Evolutionary conservation across 257 asterid genomes (phyloP).

Genomic region (Salvia hispanica): DNA sequence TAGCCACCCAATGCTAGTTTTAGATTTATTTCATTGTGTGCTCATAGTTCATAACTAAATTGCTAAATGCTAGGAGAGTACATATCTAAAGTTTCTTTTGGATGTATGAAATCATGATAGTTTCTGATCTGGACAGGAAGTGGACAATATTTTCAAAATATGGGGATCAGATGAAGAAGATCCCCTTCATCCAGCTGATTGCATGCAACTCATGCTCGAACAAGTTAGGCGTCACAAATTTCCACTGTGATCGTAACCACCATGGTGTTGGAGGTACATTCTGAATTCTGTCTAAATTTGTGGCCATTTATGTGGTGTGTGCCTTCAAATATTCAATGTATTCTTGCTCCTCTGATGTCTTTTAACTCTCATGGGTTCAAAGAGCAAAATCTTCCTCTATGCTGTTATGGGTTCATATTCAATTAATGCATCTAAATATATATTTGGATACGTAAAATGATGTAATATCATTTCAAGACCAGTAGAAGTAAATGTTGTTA

Average conservation of each 20-base stretch:
- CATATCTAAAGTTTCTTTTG: constrained; percentile 26
- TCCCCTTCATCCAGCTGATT: constrained; percentile 70
- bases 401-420: background rate
- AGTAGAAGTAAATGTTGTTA: background rate
- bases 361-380: constrained; percentile 10
- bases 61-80: constrained; percentile 14
- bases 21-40: background rate
- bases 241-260: constrained; percentile 85
- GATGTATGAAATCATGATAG: constrained; percentile 28
- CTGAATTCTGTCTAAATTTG: constrained; percentile 20
- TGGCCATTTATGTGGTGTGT: constrained; percentile 17
- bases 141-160: constrained; percentile 60
- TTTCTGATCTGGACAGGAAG: constrained; percentile 52
- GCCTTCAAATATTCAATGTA: constrained; percentile 20
- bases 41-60: constrained; percentile 7
- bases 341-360: constrained; percentile 21
- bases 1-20: constrained; percentile 6
- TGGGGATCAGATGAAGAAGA: constrained; percentile 71
- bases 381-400: constrained; percentile 1
- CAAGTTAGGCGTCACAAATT: constrained; percentile 82
- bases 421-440: background rate
- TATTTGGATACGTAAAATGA: background rate
- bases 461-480: constrained; percentile 1
- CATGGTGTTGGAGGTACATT: constrained; percentile 77
- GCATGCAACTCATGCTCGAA: constrained; percentile 93